A percentile compares a stretch with the other conserved stretches of the same genome.
Evolutionary conservation across 352 stramenopile species (phyloP).

Genomic region (Phytophthora palmivora): DNA sequence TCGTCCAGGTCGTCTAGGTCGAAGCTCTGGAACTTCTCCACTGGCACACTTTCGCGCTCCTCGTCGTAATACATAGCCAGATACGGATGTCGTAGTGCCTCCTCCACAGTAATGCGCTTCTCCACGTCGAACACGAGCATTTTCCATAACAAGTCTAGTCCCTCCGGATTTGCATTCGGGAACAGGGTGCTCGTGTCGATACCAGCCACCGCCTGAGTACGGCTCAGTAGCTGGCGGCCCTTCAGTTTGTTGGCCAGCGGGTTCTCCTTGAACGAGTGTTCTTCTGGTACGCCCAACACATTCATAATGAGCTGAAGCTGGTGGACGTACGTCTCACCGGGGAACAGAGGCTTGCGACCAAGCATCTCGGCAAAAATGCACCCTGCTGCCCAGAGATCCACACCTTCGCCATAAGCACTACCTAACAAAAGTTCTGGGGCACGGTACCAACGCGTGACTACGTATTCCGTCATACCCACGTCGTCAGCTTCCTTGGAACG

Average conservation of each 20-base stretch:
- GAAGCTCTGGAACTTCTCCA: conserved; percentile 88
- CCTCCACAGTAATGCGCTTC: conserved; percentile 95
- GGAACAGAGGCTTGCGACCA: conserved; percentile 85
- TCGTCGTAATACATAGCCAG: conserved; percentile 91
- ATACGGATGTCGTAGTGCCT: conserved; percentile 97
- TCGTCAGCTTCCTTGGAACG: conserved; percentile 88
- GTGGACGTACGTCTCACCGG: conserved; percentile 87
- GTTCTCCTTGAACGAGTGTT: conserved; percentile 91
- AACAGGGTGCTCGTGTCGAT: conserved; percentile 88
- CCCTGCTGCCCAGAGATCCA: conserved; percentile 87
- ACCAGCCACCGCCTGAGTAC: conserved; percentile 79
- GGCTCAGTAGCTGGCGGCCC: conserved; percentile 81
- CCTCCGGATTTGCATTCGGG: conserved; percentile 87
- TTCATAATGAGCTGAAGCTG: conserved; percentile 92
- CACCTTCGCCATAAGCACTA: conserved; percentile 83
- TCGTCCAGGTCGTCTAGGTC: conserved; percentile 87
- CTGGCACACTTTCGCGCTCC: conserved; percentile 63
- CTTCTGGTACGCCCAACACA: conserved; percentile 84
- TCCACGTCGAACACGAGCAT: conserved; percentile 94
- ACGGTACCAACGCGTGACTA: conserved; percentile 91
- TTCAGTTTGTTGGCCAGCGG: conserved; percentile 90
- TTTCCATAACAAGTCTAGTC: conserved; percentile 86
- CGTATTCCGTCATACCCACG: conserved; percentile 93
- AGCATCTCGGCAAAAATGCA: conserved; percentile 92
- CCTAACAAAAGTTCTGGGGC: conserved; percentile 86